Evolutionary conservation across 116 monocot genomes (phyloP).

Genomic region (Zostera marina): DNA sequence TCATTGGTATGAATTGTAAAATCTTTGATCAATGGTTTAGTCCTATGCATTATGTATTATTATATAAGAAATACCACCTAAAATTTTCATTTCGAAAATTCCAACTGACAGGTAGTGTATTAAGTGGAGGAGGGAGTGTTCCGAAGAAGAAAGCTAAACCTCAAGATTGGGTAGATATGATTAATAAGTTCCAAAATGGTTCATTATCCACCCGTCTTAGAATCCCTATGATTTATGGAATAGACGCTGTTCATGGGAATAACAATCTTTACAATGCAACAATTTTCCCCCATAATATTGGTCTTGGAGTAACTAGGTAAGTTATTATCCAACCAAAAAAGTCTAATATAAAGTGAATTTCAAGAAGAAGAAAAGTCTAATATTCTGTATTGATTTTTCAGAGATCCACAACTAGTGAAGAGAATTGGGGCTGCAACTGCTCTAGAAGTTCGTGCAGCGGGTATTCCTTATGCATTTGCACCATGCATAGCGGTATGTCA

Average conservation of each 20-base stretch:
- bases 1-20: conserved; percentile 7
- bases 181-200: conserved; percentile 52
- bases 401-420: conserved; percentile 10
- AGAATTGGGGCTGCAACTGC: conserved; percentile 15
- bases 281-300: conserved; percentile 82
- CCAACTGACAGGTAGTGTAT: conserved; percentile 38
- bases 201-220: conserved; percentile 51
- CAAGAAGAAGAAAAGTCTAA: too few species aligned
- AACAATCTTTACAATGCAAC: conserved; percentile 70
- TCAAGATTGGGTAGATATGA: conserved; percentile 39
- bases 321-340: too few species aligned
- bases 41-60: background rate
- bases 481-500: conserved; percentile 16
- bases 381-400: background rate
- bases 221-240: conserved; percentile 80
- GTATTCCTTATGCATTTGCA: conserved; percentile 14
- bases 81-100: background rate
- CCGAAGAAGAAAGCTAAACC: conserved; percentile 33
- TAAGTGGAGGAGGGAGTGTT: conserved; percentile 61
- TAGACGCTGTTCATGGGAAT: conserved; percentile 78
- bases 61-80: background rate
- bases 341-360: too few species aligned
- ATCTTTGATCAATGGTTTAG: background rate
- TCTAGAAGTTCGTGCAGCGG: conserved; percentile 15
- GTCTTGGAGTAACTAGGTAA: conserved; percentile 68